These are phyloP conservation scores for Eutypa lata DNA, from an alignment of 2,329 filamentous ascomycete species.

Conservation along the genomic window DNA sequence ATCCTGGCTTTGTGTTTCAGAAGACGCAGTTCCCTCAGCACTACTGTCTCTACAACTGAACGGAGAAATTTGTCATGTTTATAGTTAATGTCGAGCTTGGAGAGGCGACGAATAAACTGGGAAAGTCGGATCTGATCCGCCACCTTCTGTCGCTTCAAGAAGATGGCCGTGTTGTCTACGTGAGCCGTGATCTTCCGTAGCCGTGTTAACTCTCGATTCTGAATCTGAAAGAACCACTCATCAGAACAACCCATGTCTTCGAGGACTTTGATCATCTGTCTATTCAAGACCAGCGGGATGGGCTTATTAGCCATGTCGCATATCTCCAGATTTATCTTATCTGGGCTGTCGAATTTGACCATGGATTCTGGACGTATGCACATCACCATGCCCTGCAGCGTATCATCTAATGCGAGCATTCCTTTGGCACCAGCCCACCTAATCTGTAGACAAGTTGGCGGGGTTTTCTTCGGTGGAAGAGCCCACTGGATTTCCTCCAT, in stretches of 20 bases:
- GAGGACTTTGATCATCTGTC: slow-evolving; percentile 80
- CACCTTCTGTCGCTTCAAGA: slow-evolving; percentile 61
- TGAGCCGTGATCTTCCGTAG: slow-evolving; percentile 58
- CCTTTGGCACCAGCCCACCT: slow-evolving; percentile 74
- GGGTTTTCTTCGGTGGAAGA: slow-evolving; percentile 43
- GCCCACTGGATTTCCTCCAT: slow-evolving; percentile 57
- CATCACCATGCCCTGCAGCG: slow-evolving; percentile 56
- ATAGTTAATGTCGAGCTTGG: slow-evolving; percentile 60
- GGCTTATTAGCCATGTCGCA: slow-evolving; percentile 67
- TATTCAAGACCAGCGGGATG: slow-evolving; percentile 69
- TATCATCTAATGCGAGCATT: slow-evolving; percentile 68
- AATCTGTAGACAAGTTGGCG: slow-evolving; percentile 70
- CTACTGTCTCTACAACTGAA: slow-evolving; percentile 65
- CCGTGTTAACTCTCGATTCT: slow-evolving; percentile 57
- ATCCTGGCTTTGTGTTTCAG: slow-evolving; percentile 80
- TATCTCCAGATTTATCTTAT: slow-evolving; percentile 61
- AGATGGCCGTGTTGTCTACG: slow-evolving; percentile 60
- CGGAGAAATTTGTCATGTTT: slow-evolving; percentile 66
- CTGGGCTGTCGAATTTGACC: slow-evolving; percentile 68
- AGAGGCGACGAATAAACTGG: slow-evolving; percentile 58
- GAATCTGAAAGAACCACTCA: slow-evolving; percentile 61
- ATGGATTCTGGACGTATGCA: slow-evolving; percentile 67
- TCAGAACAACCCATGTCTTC: slow-evolving; percentile 68
- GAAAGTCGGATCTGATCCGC: slow-evolving; percentile 59
- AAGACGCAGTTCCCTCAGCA: slow-evolving; percentile 68